Evolutionary conservation across 164 flowering plant species (phyloP).

Genomic region (Taxillus chinensis): DNA sequence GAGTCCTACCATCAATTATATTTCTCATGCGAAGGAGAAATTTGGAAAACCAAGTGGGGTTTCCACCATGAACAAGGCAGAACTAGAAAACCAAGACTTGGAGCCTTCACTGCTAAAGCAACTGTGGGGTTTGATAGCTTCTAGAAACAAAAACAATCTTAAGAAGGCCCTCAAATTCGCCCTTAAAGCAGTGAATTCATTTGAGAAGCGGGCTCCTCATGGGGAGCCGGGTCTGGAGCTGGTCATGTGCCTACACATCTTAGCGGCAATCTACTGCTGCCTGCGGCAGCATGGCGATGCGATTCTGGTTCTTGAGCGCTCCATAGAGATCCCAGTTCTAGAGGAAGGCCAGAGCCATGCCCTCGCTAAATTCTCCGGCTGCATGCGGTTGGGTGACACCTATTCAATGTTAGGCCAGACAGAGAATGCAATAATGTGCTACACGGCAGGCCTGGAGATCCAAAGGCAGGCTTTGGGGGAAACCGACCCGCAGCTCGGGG

Average conservation of each 20-base stretch:
- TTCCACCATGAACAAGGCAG: conserved; percentile 16
- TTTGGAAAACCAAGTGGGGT: conserved; percentile 7
- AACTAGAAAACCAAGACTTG: conserved; percentile 18
- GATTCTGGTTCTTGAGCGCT: conserved; percentile 38
- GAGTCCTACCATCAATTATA: no score
- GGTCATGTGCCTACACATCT: conserved; percentile 42
- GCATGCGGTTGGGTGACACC: conserved; percentile 58
- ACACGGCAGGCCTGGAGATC: conserved; percentile 52
- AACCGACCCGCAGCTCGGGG: conserved; percentile 36
- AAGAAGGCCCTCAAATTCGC: conserved; percentile 31
- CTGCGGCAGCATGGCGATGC: conserved; percentile 30
- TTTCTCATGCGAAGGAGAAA: conserved; percentile 2
- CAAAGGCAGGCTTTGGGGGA: conserved; percentile 45
- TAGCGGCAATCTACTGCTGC: conserved; percentile 34
- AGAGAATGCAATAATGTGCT: conserved; percentile 42
- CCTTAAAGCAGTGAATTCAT: conserved; percentile 30
- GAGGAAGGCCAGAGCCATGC: conserved; percentile 39
- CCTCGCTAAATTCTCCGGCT: conserved; percentile 53
- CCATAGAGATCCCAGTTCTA: conserved; percentile 34
- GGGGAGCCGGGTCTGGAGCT: conserved; percentile 26
- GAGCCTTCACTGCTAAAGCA: conserved; percentile 41
- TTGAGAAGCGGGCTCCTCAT: conserved; percentile 20
- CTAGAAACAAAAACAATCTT: conserved; percentile 21
- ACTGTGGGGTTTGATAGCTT: conserved; percentile 26
- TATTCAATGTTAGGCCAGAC: conserved; percentile 46